These are phyloP conservation scores for Fusarium decemcellulare DNA, from an alignment of 2,329 filamentous ascomycete species.

Conservation along the genomic window DNA sequence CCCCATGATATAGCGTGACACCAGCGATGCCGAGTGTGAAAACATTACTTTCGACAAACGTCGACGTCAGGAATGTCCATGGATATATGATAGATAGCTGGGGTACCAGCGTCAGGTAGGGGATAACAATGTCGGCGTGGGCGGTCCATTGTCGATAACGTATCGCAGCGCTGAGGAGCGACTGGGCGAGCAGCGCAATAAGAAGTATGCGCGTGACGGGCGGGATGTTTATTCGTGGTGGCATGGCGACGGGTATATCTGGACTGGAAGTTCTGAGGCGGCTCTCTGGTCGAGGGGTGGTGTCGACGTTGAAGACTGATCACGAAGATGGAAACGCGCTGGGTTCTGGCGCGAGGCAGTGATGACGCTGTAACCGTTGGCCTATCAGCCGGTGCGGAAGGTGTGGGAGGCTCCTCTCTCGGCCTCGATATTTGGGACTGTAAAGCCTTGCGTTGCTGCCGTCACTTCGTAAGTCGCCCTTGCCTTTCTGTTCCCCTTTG, in stretches of 20 bases:
- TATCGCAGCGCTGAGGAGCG: conserved; percentile 85
- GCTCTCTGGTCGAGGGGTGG: conserved; percentile 24
- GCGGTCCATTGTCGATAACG: conserved; percentile 78
- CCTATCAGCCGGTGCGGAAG: not conserved
- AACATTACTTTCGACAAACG: conserved; percentile 93
- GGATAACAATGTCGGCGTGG: conserved; percentile 78
- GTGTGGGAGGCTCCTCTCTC: not conserved
- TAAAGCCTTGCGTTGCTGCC: conserved; percentile 20
- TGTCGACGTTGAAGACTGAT: conserved; percentile 4
- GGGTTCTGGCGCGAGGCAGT: conserved; percentile 12
- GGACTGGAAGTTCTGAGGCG: conserved; percentile 11
- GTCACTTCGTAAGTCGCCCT: conserved; percentile 21
- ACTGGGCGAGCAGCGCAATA: conserved; percentile 80
- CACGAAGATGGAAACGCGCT: not conserved
- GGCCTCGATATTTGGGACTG: conserved; percentile 9
- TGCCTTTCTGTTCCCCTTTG: conserved; percentile 36
- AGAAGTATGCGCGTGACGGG: conserved; percentile 90
- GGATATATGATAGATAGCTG: conserved; percentile 88
- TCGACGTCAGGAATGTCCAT: conserved; percentile 91
- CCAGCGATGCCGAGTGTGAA: conserved; percentile 86
- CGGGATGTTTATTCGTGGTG: conserved; percentile 90
- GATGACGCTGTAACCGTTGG: conserved; percentile 2
- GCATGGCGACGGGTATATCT: conserved; percentile 67
- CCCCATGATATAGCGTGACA: conserved; percentile 89
- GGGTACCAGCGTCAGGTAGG: conserved; percentile 90